These are phyloP conservation scores for Pythium dissotocum DNA, from an alignment of 352 stramenopile genomes.

Conservation along the genomic window DNA sequence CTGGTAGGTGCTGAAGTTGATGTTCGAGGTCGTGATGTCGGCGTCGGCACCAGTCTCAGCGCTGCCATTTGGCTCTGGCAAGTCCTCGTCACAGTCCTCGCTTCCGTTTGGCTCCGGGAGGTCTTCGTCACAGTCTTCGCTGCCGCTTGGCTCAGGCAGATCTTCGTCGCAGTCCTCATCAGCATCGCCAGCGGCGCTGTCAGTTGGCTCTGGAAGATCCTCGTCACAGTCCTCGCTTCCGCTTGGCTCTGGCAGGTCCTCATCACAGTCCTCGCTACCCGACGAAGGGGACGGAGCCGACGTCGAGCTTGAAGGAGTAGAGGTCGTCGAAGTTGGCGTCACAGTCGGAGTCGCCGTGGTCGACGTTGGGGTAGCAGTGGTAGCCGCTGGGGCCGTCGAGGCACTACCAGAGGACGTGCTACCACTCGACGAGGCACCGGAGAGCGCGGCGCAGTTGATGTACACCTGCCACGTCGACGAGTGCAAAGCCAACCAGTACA, in stretches of 20 bases:
- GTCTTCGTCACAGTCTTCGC: conserved; percentile 9
- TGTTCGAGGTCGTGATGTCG: too few relatives aligned
- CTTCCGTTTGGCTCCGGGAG: conserved; percentile 3
- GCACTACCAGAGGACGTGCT: neutral
- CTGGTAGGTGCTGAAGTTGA: too few relatives aligned
- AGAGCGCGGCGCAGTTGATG: conserved; percentile 29
- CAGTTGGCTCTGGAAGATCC: conserved; percentile 8
- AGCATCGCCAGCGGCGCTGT: too few relatives aligned
- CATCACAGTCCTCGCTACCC: conserved; percentile 14
- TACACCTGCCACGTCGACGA: conserved; percentile 40
- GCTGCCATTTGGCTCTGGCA: conserved; percentile 7
- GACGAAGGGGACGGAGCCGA: neutral
- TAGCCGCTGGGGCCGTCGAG: neutral
- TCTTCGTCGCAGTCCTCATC: conserved; percentile 17
- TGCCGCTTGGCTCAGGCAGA: too few relatives aligned
- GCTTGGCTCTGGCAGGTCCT: conserved; percentile 9
- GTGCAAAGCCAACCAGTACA: conserved; percentile 45
- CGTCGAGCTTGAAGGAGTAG: neutral
- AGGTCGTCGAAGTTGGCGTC: conserved; percentile 1
- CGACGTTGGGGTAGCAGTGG: too few relatives aligned
- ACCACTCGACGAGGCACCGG: conserved; percentile 5
- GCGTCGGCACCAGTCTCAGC: neutral
- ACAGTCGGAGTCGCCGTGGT: neutral
- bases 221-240: conserved; percentile 5
- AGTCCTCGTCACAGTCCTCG: conserved; percentile 16